Evolutionary conservation across 176 grass and related monocot genomes (phyloP).

Genomic region (Hyparrhenia diplandra): DNA sequence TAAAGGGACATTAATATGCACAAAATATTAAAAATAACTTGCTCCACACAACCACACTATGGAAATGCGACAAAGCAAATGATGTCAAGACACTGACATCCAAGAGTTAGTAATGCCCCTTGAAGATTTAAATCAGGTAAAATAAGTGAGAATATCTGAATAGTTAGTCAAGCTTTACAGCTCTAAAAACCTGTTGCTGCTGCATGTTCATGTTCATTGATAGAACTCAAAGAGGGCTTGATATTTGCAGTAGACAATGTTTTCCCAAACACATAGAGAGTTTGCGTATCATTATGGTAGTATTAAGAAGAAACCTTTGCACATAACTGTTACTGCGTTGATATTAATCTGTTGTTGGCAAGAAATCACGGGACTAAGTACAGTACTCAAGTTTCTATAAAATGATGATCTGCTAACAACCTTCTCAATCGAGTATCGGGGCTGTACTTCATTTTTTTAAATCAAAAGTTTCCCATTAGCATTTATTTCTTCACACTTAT

Average conservation of each 20-base stretch:
- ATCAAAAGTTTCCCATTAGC: neutral
- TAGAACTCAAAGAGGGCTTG: neutral
- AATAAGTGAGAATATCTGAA: neutral
- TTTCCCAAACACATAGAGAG: neutral
- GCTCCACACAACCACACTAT: neutral
- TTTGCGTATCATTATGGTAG: neutral
- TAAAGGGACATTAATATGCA: neutral
- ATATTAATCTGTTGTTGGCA: neutral
- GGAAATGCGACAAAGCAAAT: neutral
- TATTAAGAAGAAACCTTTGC: neutral
- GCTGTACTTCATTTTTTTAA: too few species aligned
- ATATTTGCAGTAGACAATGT: neutral
- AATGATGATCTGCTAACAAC: neutral
- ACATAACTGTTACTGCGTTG: neutral
- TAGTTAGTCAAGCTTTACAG: neutral
- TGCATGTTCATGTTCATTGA: neutral
- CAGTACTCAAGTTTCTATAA: neutral
- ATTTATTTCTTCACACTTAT: neutral
- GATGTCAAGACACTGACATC: neutral
- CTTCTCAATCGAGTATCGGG: too few species aligned
- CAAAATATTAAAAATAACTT: conserved; percentile 10
- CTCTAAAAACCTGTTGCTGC: neutral
- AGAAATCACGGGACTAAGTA: too few species aligned
- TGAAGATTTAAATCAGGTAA: neutral
- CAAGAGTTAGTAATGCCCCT: neutral